These are phyloP conservation scores for Madurella mycetomatis DNA, from an alignment of 2,329 filamentous ascomycete genomes.

Conservation along the genomic window DNA sequence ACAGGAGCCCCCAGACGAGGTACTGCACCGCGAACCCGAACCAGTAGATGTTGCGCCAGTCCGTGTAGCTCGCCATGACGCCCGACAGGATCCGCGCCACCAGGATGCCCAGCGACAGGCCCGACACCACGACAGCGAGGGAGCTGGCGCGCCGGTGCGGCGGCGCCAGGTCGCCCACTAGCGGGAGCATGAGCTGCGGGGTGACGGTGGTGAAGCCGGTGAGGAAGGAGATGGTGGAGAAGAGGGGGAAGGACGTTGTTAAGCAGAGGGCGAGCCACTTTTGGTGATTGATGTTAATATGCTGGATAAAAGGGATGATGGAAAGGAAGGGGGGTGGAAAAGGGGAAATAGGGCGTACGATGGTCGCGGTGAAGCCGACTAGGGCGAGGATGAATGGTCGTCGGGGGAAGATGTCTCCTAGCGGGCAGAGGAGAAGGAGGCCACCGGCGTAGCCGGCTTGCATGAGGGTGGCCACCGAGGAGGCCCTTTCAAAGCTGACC, in stretches of 20 bases:
- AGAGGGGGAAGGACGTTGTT: conserved; percentile 59
- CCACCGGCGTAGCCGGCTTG: conserved; percentile 76
- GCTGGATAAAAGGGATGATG: neutral
- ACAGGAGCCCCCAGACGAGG: conserved; percentile 60
- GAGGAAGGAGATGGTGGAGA: conserved; percentile 67
- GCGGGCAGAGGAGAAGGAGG: conserved; percentile 67
- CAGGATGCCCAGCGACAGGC: conserved; percentile 70
- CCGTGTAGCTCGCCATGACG: conserved; percentile 66
- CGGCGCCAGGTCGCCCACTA: conserved; percentile 75
- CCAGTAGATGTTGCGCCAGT: conserved; percentile 78
- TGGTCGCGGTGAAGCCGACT: conserved; percentile 61
- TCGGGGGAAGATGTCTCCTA: conserved; percentile 66
- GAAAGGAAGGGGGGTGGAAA: neutral
- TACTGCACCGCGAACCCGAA: conserved; percentile 68
- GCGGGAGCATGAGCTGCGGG: conserved; percentile 72
- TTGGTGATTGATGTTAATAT: neutral
- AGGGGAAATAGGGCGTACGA: conserved; percentile 35
- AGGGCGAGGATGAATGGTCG: conserved; percentile 65
- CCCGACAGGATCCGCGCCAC: conserved; percentile 72
- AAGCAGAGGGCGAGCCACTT: conserved; percentile 68
- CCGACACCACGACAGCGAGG: conserved; percentile 70
- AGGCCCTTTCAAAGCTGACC: conserved; percentile 64
- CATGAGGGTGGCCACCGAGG: conserved; percentile 66
- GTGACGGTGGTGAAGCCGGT: conserved; percentile 76
- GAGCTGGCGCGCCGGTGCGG: conserved; percentile 62